Evolutionary conservation across 2,329 filamentous ascomycete genomes (phyloP).

Genomic region (Amphichorda felina): DNA sequence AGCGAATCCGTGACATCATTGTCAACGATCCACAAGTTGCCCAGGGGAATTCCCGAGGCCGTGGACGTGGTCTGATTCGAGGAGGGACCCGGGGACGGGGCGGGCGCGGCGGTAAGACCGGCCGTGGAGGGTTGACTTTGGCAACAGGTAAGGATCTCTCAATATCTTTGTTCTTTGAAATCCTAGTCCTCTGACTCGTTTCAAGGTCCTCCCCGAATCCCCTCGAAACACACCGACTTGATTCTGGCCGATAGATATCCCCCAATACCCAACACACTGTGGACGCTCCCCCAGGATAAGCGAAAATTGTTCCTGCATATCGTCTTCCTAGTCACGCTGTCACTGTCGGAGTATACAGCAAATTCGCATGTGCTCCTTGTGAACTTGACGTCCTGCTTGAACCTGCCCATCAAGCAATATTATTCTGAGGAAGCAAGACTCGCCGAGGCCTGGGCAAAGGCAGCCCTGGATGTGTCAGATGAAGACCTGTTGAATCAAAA

Average conservation of each 20-base stretch:
- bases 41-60: slow-evolving; percentile 17
- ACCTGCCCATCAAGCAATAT: slow-evolving; percentile 52
- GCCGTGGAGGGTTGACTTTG: slow-evolving; percentile 14
- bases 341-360: slow-evolving; percentile 64
- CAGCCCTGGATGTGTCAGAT: slow-evolving; percentile 40
- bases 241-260: slow-evolving; percentile 39
- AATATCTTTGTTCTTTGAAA: slow-evolving; percentile 1
- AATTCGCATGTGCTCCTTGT: slow-evolving; percentile 63
- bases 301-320: slow-evolving; percentile 59
- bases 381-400: slow-evolving; percentile 57
- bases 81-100: slow-evolving; percentile 14
- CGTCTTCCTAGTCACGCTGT: slow-evolving; percentile 60
- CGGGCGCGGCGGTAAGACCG: slow-evolving; percentile 18
- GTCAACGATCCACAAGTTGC: slow-evolving; percentile 26
- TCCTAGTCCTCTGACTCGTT: slow-evolving; percentile 8
- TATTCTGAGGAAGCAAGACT: slow-evolving; percentile 64
- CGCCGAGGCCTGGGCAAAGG: slow-evolving; percentile 60
- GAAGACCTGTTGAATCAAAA: slow-evolving; percentile 19
- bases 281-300: slow-evolving; percentile 46
- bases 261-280: slow-evolving; percentile 49
- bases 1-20: slow-evolving; percentile 58
- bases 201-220: slow-evolving; percentile 25
- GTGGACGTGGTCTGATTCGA: slow-evolving; percentile 19
- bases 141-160: slow-evolving; percentile 20
- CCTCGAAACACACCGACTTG: slow-evolving; percentile 31